phyloP scores from a whole-genome alignment of 2,329 filamentous ascomycete genomes.

The Neopestalotiopsis sp. region DNA sequence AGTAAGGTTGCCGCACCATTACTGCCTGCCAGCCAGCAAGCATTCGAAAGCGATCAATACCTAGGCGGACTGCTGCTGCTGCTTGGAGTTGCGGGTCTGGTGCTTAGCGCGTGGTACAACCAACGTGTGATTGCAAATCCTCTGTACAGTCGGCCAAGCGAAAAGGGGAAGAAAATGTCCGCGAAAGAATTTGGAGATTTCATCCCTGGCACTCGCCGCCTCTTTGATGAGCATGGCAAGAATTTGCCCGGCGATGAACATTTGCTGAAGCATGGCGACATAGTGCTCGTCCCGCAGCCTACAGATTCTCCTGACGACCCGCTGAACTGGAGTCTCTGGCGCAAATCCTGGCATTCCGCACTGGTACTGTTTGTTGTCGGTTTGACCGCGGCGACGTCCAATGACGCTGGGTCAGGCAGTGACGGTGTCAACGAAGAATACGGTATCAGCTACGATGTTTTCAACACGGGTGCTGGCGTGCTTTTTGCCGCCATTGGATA shows the following conservation, averaged over 20 bases:
- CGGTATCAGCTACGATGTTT: conserved; percentile 55
- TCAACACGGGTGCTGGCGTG: conserved; percentile 63
- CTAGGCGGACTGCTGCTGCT: background rate
- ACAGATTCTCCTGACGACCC: conserved; percentile 58
- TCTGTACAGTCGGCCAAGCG: too few species aligned
- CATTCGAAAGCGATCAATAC: background rate
- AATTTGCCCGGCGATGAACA: background rate
- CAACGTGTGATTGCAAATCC: background rate
- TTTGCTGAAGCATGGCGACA: conserved; percentile 40
- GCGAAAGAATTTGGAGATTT: conserved; percentile 3
- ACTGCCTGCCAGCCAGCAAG: background rate
- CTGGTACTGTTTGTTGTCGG: conserved; percentile 60
- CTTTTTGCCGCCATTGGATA: conserved; percentile 62
- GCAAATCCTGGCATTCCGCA: conserved; percentile 56
- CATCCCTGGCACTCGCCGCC: conserved; percentile 11
- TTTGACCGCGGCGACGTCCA: conserved; percentile 61
- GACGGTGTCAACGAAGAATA: conserved; percentile 55
- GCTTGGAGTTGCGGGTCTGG: background rate
- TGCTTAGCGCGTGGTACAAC: background rate
- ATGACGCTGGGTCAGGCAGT: conserved; percentile 58
- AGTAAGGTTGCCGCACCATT: background rate
- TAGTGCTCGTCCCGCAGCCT: conserved; percentile 60
- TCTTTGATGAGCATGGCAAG: conserved; percentile 13
- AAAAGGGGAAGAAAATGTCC: background rate
- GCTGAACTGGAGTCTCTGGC: conserved; percentile 53